Percentiles rank a stretch among this genome's conserved stretches.
Conservation (phyloP, 78 protist species). For the Planoprotostelium fungivorum region DNA sequence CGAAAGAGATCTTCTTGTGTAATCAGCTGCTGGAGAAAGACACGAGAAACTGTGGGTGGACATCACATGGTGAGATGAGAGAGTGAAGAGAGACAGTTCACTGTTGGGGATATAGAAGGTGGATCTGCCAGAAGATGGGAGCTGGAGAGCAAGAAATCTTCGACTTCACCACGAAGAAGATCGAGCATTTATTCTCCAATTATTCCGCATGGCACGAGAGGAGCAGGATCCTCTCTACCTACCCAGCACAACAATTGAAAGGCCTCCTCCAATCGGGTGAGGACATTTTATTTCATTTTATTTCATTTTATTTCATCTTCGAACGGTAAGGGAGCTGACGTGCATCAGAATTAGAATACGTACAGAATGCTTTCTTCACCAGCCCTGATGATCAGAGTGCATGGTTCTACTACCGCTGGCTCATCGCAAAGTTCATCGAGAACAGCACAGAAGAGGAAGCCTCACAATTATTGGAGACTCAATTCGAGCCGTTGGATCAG, state of each 20-base stretch:
- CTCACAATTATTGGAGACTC: constrained; percentile 32
- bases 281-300: too few species aligned
- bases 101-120: constrained; percentile 84
- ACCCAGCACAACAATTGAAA: too few species aligned
- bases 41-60: constrained; percentile 79
- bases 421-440: constrained; percentile 15
- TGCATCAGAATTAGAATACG: constrained; percentile 69
- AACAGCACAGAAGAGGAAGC: constrained; percentile 16
- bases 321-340: not conserved
- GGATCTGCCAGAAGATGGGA: constrained; percentile 11
- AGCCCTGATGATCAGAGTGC: constrained; percentile 90
- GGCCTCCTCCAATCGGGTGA: too few species aligned
- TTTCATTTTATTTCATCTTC: not conserved
- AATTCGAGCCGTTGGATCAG: constrained; percentile 23
- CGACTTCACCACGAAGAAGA: constrained; percentile 50
- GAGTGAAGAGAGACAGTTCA: constrained; percentile 34
- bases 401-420: constrained; percentile 90
- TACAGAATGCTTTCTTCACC: constrained; percentile 75
- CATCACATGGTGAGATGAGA: not conserved
- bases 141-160: constrained; percentile 31
- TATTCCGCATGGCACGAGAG: constrained; percentile 96
- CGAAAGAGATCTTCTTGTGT: constrained; percentile 57
- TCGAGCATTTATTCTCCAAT: constrained; percentile 84
- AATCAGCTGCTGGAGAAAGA: constrained; percentile 67
- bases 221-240: not conserved